These are phyloP conservation scores for Phytophthora fragariae DNA, from an alignment of 352 stramenopile genomes.

Conservation along the genomic window DNA sequence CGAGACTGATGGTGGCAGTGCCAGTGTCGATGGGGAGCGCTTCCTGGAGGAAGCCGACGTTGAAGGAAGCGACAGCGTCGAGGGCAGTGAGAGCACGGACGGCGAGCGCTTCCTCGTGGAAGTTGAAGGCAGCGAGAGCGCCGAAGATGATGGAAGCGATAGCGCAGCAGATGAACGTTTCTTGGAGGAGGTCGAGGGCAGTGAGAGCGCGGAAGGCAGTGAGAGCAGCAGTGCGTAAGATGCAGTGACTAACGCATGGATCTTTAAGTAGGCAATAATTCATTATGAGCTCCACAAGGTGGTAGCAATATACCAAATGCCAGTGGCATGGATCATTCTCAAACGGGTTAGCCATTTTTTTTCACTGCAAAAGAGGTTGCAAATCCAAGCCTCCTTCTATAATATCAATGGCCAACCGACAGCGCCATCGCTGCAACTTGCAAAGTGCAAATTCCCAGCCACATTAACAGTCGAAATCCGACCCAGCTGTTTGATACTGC, in stretches of 20 bases:
- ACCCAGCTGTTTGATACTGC: neutral
- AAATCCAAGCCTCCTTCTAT: too few species aligned
- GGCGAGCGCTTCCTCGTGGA: neutral
- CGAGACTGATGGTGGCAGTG: neutral
- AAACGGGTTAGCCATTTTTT: neutral
- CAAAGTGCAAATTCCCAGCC: neutral
- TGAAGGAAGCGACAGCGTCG: conserved; percentile 3
- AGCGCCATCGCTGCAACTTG: too few species aligned
- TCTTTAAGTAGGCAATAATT: neutral
- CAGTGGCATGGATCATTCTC: neutral
- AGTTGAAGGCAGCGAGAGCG: neutral
- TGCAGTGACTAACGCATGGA: neutral
- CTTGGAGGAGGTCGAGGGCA: neutral
- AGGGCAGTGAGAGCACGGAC: neutral
- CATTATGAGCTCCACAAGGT: conserved; percentile 2
- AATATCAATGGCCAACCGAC: too few species aligned
- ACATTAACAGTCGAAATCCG: neutral
- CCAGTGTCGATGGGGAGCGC: neutral
- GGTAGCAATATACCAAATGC: neutral
- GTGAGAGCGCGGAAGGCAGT: neutral
- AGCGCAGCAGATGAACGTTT: neutral
- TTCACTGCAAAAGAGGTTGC: too few species aligned
- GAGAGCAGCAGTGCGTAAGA: conserved; percentile 3
- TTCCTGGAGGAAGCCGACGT: conserved; percentile 5
- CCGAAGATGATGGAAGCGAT: neutral